Base-by-base conservation (phyloP, 371 early-diverging fungal species). In the Circinella umbellata region DNA sequence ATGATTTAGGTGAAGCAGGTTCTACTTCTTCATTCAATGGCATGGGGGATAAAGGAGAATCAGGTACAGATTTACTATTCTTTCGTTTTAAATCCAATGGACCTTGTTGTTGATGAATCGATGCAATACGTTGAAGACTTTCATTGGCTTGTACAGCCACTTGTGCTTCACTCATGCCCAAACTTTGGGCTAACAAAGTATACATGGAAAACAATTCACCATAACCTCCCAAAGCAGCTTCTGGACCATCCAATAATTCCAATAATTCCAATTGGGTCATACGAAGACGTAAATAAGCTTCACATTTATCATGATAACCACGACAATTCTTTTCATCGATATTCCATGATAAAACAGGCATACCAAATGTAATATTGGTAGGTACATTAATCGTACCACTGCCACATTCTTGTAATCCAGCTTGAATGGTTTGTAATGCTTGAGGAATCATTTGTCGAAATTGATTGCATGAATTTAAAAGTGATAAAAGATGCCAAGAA, bases 401-500 rank as follows among this genome's bases (percentile, higher is more conserved):
- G 14, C 37, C 69, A 53, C 57, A 67, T 42, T 90, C 88, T 66
- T 79, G 81, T 73, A 92, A 77, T 3, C 91, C 96, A 1, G 89
- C 85, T 53, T 93, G 86, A 71, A 92, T 88, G 13, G 93, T 83
- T 62, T 88, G 79, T 64, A 91, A 67, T 0, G 94, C 96, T 63
- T 88, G 75, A 3, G 69, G 57, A 4, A 75, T 27, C 27, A 27
- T 15, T 11, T 72, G 65, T 20, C 72, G 66, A 18, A 70, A 72
- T 47, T 64, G 64, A 36, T 67, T 66, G 7, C 90, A 87, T 17
- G 93, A 90, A 15, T 92, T 80, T 42, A 95, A 73, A 51, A 96
- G 84, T 0, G 90, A 91, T 36, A 97, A 75, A 34, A 97, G 82
- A 76, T 97, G 93, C 95, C 95, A 97, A 1, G 94, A 91, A 9